phyloP scores from a whole-genome alignment of 345 rosid species.

The Trapa bicornis region DNA sequence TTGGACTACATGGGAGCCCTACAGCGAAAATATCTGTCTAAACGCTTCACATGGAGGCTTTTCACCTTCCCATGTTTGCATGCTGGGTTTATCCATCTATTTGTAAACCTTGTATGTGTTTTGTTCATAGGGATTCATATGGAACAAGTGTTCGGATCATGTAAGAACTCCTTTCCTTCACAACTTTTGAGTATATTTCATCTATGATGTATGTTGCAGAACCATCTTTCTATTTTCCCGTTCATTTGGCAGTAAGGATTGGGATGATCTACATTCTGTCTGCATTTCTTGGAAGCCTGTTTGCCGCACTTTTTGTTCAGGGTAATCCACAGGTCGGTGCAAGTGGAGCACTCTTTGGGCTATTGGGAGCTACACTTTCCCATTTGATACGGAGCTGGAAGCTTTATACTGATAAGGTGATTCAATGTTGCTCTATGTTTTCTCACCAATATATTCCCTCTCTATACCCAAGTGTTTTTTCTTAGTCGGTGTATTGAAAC shows the following conservation, averaged over 20 bases:
- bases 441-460: background rate
- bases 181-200: background rate
- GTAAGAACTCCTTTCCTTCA: conserved; percentile 19
- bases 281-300: conserved; percentile 50
- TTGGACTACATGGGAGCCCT: conserved; percentile 70
- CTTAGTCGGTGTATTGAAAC: background rate
- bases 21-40: conserved; percentile 27
- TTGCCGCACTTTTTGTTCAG: conserved; percentile 46
- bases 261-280: conserved; percentile 61
- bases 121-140: conserved; percentile 60
- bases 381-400: conserved; percentile 57
- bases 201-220: no score
- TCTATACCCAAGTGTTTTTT: background rate
- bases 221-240: conserved; percentile 3
- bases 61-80: conserved; percentile 64
- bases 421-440: background rate
- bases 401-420: conserved; percentile 52
- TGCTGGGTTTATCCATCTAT: conserved; percentile 70
- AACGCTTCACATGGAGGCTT: conserved; percentile 63
- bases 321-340: conserved; percentile 55
- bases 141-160: conserved; percentile 73
- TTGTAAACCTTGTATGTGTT: conserved; percentile 49
- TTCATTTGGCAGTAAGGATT: conserved; percentile 43
- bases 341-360: conserved; percentile 58
- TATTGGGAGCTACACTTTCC: conserved; percentile 73